Evolutionary conservation across 257 asterid species (phyloP).

Genomic region (Pogostemon cablin): DNA sequence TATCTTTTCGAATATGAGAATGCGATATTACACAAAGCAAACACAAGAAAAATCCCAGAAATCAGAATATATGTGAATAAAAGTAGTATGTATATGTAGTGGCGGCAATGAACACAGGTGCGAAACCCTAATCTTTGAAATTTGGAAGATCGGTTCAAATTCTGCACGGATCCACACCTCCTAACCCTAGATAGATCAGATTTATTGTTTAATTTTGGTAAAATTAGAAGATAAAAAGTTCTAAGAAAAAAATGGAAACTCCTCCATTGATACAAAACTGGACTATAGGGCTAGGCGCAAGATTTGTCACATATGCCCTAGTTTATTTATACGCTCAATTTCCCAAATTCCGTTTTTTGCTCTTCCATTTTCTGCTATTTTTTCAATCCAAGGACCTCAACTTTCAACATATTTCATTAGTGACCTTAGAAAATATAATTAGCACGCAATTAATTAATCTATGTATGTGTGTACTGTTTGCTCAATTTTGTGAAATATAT

Average conservation of each 20-base stretch:
- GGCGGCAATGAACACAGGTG: slow-evolving; percentile 66
- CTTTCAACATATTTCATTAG: slow-evolving; percentile 1
- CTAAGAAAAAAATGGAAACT: slow-evolving; percentile 36
- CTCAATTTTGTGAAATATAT: too few relatives aligned
- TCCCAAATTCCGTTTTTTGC: slow-evolving; percentile 18
- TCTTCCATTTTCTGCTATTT: neutral
- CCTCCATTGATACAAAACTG: slow-evolving; percentile 54
- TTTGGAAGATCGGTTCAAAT: slow-evolving; percentile 35
- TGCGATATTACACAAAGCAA: slow-evolving; percentile 11
- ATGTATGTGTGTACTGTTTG: too few relatives aligned
- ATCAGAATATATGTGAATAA: slow-evolving; percentile 31
- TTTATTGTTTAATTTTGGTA: slow-evolving; percentile 34
- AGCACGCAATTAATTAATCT: too few relatives aligned
- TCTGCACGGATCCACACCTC: slow-evolving; percentile 65
- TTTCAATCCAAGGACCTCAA: slow-evolving; percentile 20
- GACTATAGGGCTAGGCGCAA: slow-evolving; percentile 82
- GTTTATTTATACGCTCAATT: slow-evolving; percentile 34
- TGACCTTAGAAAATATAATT: neutral
- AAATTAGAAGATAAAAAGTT: slow-evolving; percentile 26
- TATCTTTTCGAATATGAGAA: neutral
- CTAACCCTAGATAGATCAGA: slow-evolving; percentile 60
- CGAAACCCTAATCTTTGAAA: slow-evolving; percentile 63
- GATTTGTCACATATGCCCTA: slow-evolving; percentile 26
- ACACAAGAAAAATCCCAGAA: slow-evolving; percentile 31
- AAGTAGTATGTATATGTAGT: slow-evolving; percentile 38